phyloP scores from a whole-genome alignment of 2,329 filamentous ascomycete genomes.

The Stenocarpella maydis region DNA sequence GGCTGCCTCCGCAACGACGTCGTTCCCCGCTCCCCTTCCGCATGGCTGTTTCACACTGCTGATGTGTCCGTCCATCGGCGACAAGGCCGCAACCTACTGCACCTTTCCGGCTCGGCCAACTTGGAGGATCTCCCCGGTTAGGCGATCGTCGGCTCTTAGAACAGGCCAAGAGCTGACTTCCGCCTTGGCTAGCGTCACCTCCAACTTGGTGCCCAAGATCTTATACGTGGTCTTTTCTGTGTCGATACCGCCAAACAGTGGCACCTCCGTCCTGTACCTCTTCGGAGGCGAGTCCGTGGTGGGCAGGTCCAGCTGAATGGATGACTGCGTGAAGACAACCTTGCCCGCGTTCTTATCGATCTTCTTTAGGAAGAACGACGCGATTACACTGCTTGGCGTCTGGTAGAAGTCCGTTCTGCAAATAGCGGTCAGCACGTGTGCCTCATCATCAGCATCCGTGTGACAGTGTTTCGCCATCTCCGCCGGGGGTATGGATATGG shows the following conservation, averaged over 20 bases:
- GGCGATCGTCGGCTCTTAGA: slow-evolving; percentile 76
- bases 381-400: slow-evolving; percentile 83
- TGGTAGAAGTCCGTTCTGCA: slow-evolving; percentile 91
- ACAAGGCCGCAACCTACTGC: slow-evolving; percentile 34
- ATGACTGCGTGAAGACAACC: slow-evolving; percentile 70
- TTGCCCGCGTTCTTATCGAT: slow-evolving; percentile 84
- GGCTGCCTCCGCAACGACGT: neutral
- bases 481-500: slow-evolving; percentile 1
- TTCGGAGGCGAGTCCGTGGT: slow-evolving; percentile 81
- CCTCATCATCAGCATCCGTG: slow-evolving; percentile 9
- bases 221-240: slow-evolving; percentile 78
- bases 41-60: neutral
- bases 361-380: slow-evolving; percentile 95
- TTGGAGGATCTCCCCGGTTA: slow-evolving; percentile 83
- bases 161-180: slow-evolving; percentile 87
- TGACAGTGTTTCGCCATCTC: slow-evolving; percentile 8
- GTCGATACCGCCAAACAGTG: slow-evolving; percentile 81
- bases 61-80: neutral
- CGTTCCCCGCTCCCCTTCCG: neutral
- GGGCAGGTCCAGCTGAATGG: slow-evolving; percentile 80
- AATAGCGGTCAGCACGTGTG: slow-evolving; percentile 11
- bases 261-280: slow-evolving; percentile 77
- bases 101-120: slow-evolving; percentile 76
- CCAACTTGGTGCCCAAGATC: slow-evolving; percentile 88
- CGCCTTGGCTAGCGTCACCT: slow-evolving; percentile 76